Evolutionary conservation across 257 asterid species (phyloP), one percentile per base, ranked within the genome.

Genomic region (Apocynum venetum): DNA sequence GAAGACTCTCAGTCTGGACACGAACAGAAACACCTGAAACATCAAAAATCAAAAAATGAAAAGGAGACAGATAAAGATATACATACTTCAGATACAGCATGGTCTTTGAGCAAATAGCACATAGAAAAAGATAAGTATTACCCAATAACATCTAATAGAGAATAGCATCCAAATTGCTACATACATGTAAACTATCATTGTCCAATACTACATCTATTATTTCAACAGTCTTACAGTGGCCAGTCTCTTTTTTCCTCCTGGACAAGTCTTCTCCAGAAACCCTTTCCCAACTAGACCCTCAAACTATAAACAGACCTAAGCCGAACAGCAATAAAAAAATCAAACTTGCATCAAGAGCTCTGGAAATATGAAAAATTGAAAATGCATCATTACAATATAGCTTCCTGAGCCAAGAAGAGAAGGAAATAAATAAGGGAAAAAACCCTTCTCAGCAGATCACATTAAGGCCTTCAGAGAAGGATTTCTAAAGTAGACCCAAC

Each of bases 1-100:
- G 91, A 82, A 96, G 98, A 76, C 93, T 83, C 85, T 84, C 92
- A 74, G 84, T 85, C 84, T 91, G 98, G 78, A 87, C 88, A 71
- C 87, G 83, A 77, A 59, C 60, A 69, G 92, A 84, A 84, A 84
- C 76, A 20, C 94, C 99, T 93, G 91, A 75, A 80, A 85, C n/a
- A 51, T 77, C 56, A 56, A 63, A 66, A 76, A 48, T 25, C 25
- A 40, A 77, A 83, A 55, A 68, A 67, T 44, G 51, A 76, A 17
- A 31, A 40, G 12, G 72, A 61, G 17, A 38, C 36, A 25, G 48
- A 81, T 35, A 47, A 31, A 17, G 44, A 60, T 43, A 44, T 10
- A 36, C 14, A 46, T 15, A 25, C n/a, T 40, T 49, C 56, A 61
- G 31, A 43, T 43, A 52, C 52, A 51, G 46, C 46, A 31, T 48